Evolutionary conservation across 2,329 filamentous ascomycete genomes (phyloP), one percentile per base, ranked within the genome.

Genomic region (Aspergillus pseudoviridinutans): DNA sequence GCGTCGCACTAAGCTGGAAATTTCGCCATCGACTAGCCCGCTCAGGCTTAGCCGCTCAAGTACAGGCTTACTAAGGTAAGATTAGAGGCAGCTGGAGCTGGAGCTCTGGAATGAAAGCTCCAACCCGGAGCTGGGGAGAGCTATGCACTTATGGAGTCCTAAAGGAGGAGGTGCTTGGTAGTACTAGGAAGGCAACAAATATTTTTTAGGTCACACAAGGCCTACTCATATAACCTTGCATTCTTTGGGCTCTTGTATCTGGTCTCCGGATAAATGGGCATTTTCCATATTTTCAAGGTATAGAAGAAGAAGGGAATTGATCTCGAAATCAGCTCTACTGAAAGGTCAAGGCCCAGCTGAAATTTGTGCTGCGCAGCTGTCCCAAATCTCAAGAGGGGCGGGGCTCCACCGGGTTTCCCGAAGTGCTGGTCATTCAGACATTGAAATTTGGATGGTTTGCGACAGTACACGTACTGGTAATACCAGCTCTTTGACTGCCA

Each of bases 21-120:
- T 61, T 61, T 64, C 51, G 58, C 61, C 56, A 58, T 56, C 51
- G 49, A 54, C 25, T 53, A 55, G 53, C 54, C 54, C 1, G 25
- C 50, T 59, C 22, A 10, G 59, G 38, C n/a, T 41, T 55, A 55
- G 51, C 28, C 29, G 17, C 6, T 38, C 3, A 7, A 17, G 14
- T 17, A 38, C 14, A 17, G 5, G 14, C 32, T 38, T 38, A 38
- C 32, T 38, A 17, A 17, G 25, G 20, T 32, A 32, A 50, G 35
- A 55, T 53, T 53, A 54, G 47, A 53, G 52, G 53, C 53, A 58
- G 57, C 57, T 58, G 50, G 42, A 63, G 58, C 58, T 64, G 50
- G 54, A 64, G 62, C 62, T 64, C 58, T 46, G 52, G 55, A 55
- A 62, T 62, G 56, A 56, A 59, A 61, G 58, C 61, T 62, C 32